Conservation (phyloP, 305 asterid species). For the Fraxinus velutina region DNA sequence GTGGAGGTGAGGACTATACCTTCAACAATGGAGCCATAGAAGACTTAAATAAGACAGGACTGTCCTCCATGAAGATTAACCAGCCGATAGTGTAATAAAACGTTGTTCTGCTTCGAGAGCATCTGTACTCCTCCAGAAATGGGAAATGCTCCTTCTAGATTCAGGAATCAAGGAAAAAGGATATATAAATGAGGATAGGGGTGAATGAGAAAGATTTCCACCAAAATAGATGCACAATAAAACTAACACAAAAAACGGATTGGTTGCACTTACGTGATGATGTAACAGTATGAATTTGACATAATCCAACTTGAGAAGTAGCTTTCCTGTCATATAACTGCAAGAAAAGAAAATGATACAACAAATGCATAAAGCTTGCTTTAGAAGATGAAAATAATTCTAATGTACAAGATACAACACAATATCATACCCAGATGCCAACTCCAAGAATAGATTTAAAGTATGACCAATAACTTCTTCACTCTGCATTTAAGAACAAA, state of each 20-base stretch:
- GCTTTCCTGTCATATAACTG: constrained; percentile 95
- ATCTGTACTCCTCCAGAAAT: constrained; percentile 75
- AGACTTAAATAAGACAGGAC: constrained; percentile 70
- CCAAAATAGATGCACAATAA: constrained; percentile 10
- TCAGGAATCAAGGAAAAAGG: constrained; percentile 20
- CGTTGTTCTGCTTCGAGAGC: constrained; percentile 91
- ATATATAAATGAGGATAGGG: constrained; percentile 10
- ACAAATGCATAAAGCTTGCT: background rate
- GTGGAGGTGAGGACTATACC: constrained; percentile 34
- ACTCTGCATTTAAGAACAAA: constrained; percentile 46
- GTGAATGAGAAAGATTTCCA: constrained; percentile 14
- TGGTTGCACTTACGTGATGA: constrained; percentile 58
- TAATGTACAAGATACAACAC: constrained; percentile 5
- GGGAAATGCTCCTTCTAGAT: constrained; percentile 87
- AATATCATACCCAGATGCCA: constrained; percentile 84
- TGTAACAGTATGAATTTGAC: constrained; percentile 79
- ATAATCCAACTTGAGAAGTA: constrained; percentile 90
- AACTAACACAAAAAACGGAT: background rate
- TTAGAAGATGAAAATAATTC: constrained; percentile 10
- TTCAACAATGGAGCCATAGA: constrained; percentile 89
- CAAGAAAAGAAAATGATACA: constrained; percentile 23
- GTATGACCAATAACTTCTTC: constrained; percentile 95
- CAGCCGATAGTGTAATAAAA: constrained; percentile 86
- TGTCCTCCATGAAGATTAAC: constrained; percentile 90
- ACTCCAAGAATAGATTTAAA: constrained; percentile 81